Evolutionary conservation across 352 stramenopile species (phyloP), one percentile per base, ranked within the genome.

Genomic region (Phytophthora melonis): DNA sequence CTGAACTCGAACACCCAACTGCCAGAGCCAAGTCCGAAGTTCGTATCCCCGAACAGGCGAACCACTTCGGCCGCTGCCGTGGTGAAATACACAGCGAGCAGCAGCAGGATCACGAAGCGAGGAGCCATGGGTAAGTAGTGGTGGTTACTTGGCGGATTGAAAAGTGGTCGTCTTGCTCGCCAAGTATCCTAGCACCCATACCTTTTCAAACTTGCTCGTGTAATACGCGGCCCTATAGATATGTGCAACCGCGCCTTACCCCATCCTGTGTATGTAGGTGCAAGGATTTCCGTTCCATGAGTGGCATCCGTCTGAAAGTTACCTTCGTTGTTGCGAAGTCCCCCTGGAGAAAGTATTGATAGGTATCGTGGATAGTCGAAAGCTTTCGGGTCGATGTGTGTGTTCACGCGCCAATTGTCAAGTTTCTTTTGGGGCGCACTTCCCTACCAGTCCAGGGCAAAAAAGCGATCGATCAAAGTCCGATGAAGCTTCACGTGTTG

Each of bases 1-100:
- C 53, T 53, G 21, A 59, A 58, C 32, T 68, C 61, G 32, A 55
- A 59, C 30, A 68, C 7, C 58, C 58, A 65, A 25, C 45, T 13
- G 36, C 50, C 61, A 34, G 49, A 54, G 8, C 30, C n/a, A 21
- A 50, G 34, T 10, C 61, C 49, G 21, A 66, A 68, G 21, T 68
- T 59, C 14, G 50, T 54, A 50, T 68, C 61, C 13, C 53, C 49
- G 13, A 60, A 68, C 9, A 68, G 30, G 18, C 47, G 61, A 34
- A 68, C 61, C 13, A 13, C 23, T 54, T 23, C 32, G 7, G 50
- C 34, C 47, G 49, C 23, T 13, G 23, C 14, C 9, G 18, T 13
- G 11, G 47, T 34, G n/a, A 58, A 59, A 50, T n/a, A 14, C 19
- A 13, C 23, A 53, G n/a, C 49, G 18, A 68, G 3, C 23, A 61